Evolutionary conservation across 495 filamentous ascomycete genomes (phyloP).

Genomic region (Viridothelium virens): DNA sequence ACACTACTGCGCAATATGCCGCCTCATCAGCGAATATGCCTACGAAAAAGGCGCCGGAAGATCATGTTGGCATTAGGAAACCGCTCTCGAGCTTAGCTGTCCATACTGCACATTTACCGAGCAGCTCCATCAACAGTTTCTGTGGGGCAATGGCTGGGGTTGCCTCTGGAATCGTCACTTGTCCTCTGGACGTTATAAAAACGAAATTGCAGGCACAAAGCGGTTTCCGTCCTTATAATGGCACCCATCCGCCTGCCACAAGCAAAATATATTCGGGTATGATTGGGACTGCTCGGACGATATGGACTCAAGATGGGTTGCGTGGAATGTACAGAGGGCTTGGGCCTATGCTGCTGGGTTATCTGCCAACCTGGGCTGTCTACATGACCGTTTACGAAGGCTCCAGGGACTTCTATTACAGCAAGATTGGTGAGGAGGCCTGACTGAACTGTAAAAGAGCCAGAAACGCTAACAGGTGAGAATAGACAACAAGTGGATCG

Average conservation of each 20-base stretch:
- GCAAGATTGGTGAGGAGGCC: constrained; percentile 48
- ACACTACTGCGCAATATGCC: constrained; percentile 13
- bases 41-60: constrained; percentile 6
- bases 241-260: constrained; percentile 38
- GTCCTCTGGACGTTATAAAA: constrained; percentile 97
- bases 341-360: constrained; percentile 88
- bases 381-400: constrained; percentile 94
- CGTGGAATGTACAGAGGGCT: constrained; percentile 89
- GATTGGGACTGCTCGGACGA: constrained; percentile 72
- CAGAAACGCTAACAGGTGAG: constrained; percentile 14
- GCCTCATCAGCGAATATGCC: not conserved
- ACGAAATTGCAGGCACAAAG: constrained; percentile 96
- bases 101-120: constrained; percentile 44
- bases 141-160: constrained; percentile 83
- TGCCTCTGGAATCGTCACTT: constrained; percentile 88
- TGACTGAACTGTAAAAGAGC: not conserved
- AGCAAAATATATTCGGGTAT: constrained; percentile 69
- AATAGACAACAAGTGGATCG: constrained; percentile 51
- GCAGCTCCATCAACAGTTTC: constrained; percentile 53
- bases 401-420: constrained; percentile 63
- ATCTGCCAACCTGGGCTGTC: constrained; percentile 95
- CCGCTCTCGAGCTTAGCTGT: constrained; percentile 49
- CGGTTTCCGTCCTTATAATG: constrained; percentile 49
- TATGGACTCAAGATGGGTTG: constrained; percentile 81
- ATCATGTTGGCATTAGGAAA: constrained; percentile 22